A percentile compares a stretch with the other conserved stretches of the same genome.
These are phyloP conservation scores for Mycena polygramma DNA, from an alignment of 768 basidiomycete species.

Conservation along the genomic window DNA sequence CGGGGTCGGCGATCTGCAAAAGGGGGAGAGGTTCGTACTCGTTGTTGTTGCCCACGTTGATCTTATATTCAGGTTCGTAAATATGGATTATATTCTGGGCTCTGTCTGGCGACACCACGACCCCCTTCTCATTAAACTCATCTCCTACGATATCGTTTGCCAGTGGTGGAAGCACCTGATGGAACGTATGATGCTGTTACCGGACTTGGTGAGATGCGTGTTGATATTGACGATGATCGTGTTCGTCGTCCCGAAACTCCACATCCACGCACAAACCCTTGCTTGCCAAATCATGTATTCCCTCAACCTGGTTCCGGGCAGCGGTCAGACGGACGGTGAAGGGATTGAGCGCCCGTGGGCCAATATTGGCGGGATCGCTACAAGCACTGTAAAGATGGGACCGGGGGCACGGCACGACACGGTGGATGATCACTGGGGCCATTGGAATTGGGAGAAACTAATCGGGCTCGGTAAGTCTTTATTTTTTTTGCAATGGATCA, in stretches of 20 bases:
- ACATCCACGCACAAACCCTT: neutral
- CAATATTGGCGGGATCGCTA: neutral
- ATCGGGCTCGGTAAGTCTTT: neutral
- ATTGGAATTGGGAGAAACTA: neutral
- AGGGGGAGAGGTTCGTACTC: neutral
- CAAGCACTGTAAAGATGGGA: neutral
- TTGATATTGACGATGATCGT: neutral
- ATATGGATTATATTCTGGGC: neutral
- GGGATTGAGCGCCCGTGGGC: neutral
- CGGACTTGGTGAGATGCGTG: too few relatives aligned
- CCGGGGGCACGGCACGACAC: neutral
- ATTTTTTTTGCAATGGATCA: too few relatives aligned
- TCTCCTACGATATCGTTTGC: neutral
- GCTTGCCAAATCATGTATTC: neutral
- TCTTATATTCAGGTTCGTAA: neutral
- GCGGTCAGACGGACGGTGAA: neutral
- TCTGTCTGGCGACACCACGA: neutral
- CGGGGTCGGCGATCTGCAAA: neutral
- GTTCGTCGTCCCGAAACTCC: neutral
- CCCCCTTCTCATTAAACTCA: neutral
- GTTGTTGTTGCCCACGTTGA: too few relatives aligned
- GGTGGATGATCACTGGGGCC: neutral
- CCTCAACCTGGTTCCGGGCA: neutral
- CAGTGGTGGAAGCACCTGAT: neutral
- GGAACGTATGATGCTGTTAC: neutral